Conservation (phyloP, 1,139 yeast species). For the Ogataea hybrid region DNA sequence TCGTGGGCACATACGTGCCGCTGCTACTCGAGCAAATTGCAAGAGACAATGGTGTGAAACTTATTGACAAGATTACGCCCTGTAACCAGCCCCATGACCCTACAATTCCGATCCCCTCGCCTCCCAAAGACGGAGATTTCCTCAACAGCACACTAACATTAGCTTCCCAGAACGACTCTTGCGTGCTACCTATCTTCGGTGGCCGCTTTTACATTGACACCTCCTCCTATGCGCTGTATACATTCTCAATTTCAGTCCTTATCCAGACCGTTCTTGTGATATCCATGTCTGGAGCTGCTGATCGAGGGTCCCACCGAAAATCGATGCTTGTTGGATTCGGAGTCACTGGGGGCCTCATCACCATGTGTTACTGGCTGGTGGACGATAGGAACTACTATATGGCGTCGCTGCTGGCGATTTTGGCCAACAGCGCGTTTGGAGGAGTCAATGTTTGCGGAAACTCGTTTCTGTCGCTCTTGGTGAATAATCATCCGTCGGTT, state of each 20-base stretch:
- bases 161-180: constrained; percentile 21
- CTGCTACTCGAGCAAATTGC: constrained; percentile 64
- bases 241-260: constrained; percentile 62
- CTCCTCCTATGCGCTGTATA: constrained; percentile 64
- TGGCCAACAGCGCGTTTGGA: constrained; percentile 68
- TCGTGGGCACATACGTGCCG: constrained; percentile 71
- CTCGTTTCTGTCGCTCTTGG: constrained; percentile 60
- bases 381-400: constrained; percentile 46
- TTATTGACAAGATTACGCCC: constrained; percentile 40
- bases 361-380: constrained; percentile 45
- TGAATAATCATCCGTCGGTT: constrained; percentile 35
- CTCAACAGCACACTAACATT: constrained; percentile 2
- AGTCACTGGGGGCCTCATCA: constrained; percentile 49
- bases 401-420: constrained; percentile 54
- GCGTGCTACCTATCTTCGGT: constrained; percentile 41
- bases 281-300: constrained; percentile 65
- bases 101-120: constrained; percentile 23
- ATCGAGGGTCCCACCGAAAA: constrained; percentile 54
- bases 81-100: constrained; percentile 25
- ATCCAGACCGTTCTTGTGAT: constrained; percentile 64
- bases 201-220: constrained; percentile 51
- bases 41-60: constrained; percentile 58
- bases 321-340: constrained; percentile 53
- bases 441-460: constrained; percentile 77
- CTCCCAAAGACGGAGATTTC: neutral